phyloP scores from a whole-genome alignment of 2,329 filamentous ascomycete genomes.

The Aureobasidium sp. region DNA sequence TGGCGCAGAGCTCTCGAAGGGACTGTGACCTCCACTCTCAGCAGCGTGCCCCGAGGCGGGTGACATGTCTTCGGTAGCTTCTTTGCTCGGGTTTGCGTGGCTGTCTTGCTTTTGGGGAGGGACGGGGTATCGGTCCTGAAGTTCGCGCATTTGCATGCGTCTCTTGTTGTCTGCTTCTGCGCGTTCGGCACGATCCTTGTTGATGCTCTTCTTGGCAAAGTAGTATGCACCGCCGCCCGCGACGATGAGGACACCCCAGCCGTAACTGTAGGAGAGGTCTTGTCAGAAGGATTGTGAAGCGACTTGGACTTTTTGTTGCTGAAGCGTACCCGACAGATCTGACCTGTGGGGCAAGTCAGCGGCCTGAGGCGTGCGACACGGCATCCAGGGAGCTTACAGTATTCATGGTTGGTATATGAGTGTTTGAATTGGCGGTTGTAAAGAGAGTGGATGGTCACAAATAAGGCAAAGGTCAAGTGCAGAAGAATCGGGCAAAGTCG shows the following conservation, averaged over 20 bases:
- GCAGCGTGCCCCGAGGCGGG: conserved; percentile 70
- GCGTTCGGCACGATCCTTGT: conserved; percentile 71
- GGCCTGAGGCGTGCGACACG: not conserved
- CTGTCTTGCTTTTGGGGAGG: conserved; percentile 9
- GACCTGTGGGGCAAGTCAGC: conserved; percentile 10
- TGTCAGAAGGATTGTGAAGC: not conserved
- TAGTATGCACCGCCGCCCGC: conserved; percentile 89
- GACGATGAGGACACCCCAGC: conserved; percentile 82
- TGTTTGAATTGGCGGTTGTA: not conserved
- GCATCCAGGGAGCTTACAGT: conserved; percentile 19
- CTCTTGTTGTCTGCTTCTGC: conserved; percentile 62
- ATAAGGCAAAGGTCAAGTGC: not conserved
- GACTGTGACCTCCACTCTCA: conserved; percentile 65
- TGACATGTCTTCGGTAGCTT: conserved; percentile 71
- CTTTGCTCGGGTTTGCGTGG: conserved; percentile 57
- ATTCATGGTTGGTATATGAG: conserved; percentile 15
- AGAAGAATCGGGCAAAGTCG: conserved; percentile 7
- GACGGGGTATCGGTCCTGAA: conserved; percentile 13
- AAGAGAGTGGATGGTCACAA: not conserved
- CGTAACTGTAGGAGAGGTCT: conserved; percentile 52
- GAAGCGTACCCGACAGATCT: conserved; percentile 17
- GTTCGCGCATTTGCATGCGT: conserved; percentile 19
- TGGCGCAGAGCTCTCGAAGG: conserved; percentile 72
- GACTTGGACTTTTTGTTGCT: not conserved
- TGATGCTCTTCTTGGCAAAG: conserved; percentile 92